Evolutionary conservation across 768 basidiomycete species (phyloP), one percentile per base, ranked within the genome.

Genomic region (Tubosaeta sp.): DNA sequence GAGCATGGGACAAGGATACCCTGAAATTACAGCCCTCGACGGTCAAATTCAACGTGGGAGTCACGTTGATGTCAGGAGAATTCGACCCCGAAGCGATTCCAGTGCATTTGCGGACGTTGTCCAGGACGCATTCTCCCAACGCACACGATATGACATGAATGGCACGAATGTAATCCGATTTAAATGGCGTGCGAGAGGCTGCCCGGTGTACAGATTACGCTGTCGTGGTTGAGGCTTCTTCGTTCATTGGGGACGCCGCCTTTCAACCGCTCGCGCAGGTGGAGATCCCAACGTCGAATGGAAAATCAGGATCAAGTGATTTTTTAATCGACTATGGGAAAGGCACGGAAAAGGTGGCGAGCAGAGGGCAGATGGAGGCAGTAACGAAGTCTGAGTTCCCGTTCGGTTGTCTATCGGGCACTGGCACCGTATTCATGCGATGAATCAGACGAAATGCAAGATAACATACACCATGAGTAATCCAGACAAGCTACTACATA

Each of bases 1-100:
- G 44, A 14, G 59, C 54, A 32, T 54, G 54, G 58, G 27, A 51
- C n/a, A 35, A 38, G 11, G 50, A 58, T 11, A 54, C 55, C 5
- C 31, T 44, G 13, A 42, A 13, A 12, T 16, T 22, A 14, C 9
- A 34, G 2, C 0, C 7, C 11, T 58, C 60, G 19, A 39, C 53
- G 4, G 13, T 60, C 48, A 38, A 44, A 25, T 65, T 65, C 48
- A 34, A n/a, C 44, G 35, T 29, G 9, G 42, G 5, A 14, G 2
- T 0, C 22, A 46, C 27, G 19, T 29, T 39, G 4, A 10, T 6
- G 19, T 49, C 49, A 27, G 53, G 17, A 27, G 17, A 8, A 11
- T 32, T 43, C 3, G 48, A 51, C 4, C 10, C 33, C n/a, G 35
- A 13, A 7, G 34, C 4, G 11, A 4, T 17, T 4, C 14, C 19